phyloP scores from a whole-genome alignment of 352 stramenopile genomes.

The Proteromonas lacertae region DNA sequence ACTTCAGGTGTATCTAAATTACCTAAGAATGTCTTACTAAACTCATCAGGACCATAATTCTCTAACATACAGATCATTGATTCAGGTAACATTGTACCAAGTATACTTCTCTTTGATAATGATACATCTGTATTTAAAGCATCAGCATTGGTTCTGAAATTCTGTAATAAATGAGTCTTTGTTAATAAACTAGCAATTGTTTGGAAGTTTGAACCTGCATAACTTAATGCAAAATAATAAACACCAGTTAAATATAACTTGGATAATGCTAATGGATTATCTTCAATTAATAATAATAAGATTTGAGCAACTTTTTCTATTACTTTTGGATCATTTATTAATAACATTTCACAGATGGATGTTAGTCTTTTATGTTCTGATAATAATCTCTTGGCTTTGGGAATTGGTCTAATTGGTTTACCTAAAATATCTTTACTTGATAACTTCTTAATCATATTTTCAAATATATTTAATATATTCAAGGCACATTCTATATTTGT shows the following conservation, averaged over 20 bases:
- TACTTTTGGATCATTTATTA: slow-evolving; percentile 18
- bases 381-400: slow-evolving; percentile 20
- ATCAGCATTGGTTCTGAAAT: slow-evolving; percentile 16
- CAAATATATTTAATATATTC: too few relatives aligned
- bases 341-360: slow-evolving; percentile 16
- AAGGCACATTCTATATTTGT: too few relatives aligned
- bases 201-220: slow-evolving; percentile 20
- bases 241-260: slow-evolving; percentile 25
- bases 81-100: slow-evolving; percentile 41
- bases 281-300: slow-evolving; percentile 14
- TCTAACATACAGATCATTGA: slow-evolving; percentile 48
- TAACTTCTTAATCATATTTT: too few relatives aligned
- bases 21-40: slow-evolving; percentile 43
- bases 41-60: slow-evolving; percentile 27
- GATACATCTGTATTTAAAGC: slow-evolving; percentile 13
- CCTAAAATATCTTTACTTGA: slow-evolving; percentile 13
- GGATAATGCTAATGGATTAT: slow-evolving; percentile 16
- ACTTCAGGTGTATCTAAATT: slow-evolving; percentile 44
- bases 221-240: slow-evolving; percentile 21
- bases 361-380: slow-evolving; percentile 10
- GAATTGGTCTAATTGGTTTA: slow-evolving; percentile 21
- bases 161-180: slow-evolving; percentile 18
- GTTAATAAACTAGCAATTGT: slow-evolving; percentile 16
- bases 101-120: slow-evolving; percentile 23
- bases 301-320: slow-evolving; percentile 15